These are phyloP conservation scores for Suillus hirtellus DNA, from an alignment of 768 basidiomycete genomes.

Conservation along the genomic window DNA sequence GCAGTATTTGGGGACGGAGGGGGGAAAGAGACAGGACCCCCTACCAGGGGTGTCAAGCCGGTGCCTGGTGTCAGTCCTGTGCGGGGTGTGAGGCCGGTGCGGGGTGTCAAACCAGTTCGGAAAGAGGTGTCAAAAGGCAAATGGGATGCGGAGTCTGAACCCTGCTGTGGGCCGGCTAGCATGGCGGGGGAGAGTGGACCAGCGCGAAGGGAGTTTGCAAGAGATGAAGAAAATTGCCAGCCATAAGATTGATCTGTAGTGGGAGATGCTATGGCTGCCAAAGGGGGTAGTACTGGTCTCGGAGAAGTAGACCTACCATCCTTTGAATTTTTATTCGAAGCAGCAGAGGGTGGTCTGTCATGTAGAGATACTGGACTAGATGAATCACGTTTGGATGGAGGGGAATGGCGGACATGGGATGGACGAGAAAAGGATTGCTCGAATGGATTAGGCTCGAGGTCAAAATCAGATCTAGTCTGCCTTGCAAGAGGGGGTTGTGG, in stretches of 20 bases:
- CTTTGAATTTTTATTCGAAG: conserved; percentile 32
- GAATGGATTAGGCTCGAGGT: conserved; percentile 89
- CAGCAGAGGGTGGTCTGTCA: conserved; percentile 35
- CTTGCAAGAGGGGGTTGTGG: conserved; percentile 25
- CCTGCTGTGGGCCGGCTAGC: conserved; percentile 81
- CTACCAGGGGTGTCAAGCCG: conserved; percentile 80
- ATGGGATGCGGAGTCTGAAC: conserved; percentile 38
- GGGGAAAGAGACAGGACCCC: conserved; percentile 75
- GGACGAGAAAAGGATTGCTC: conserved; percentile 87
- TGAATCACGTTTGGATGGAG: conserved; percentile 34
- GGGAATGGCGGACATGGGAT: conserved; percentile 50
- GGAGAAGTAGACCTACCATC: conserved; percentile 38
- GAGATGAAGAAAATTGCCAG: conserved; percentile 64
- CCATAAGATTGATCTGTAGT: conserved; percentile 43
- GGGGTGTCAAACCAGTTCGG: conserved; percentile 85
- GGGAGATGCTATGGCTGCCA: conserved; percentile 71
- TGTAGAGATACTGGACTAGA: conserved; percentile 35
- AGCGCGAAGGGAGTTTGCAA: conserved; percentile 79
- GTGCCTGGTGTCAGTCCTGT: conserved; percentile 77
- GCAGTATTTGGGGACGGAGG: conserved; percentile 86
- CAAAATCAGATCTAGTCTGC: conserved; percentile 65
- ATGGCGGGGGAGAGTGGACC: conserved; percentile 96
- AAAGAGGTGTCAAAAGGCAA: conserved; percentile 67
- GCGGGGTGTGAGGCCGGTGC: conserved; percentile 84
- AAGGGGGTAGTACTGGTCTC: conserved; percentile 81